These are phyloP conservation scores for Mycena crocata DNA, from an alignment of 768 basidiomycete genomes.

Conservation along the genomic window DNA sequence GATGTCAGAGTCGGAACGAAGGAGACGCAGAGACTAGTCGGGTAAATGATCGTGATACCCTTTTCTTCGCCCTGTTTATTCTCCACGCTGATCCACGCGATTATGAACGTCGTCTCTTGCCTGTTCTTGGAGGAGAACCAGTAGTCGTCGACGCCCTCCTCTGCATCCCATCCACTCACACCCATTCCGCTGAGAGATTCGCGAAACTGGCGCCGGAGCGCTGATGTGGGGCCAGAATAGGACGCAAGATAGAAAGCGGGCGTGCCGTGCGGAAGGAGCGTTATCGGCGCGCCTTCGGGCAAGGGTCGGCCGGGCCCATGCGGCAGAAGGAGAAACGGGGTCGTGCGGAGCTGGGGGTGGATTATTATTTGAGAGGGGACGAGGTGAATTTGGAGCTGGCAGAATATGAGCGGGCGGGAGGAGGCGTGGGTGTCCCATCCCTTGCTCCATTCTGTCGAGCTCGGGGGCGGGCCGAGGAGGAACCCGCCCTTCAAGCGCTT, in stretches of 20 bases:
- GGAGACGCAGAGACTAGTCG: slow-evolving; percentile 66
- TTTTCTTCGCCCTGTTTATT: slow-evolving; percentile 87
- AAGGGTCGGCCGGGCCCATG: slow-evolving; percentile 52
- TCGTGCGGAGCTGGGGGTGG: slow-evolving; percentile 70
- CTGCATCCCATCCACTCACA: slow-evolving; percentile 62
- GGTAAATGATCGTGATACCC: slow-evolving; percentile 81
- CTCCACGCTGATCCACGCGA: slow-evolving; percentile 81
- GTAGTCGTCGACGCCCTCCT: slow-evolving; percentile 29
- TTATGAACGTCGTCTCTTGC: slow-evolving; percentile 56
- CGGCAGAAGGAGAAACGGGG: slow-evolving; percentile 66
- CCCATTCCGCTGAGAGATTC: slow-evolving; percentile 74
- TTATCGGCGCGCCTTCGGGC: slow-evolving; percentile 73
- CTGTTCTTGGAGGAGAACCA: slow-evolving; percentile 34
- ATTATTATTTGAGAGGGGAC: slow-evolving; percentile 62
- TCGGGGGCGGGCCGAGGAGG: slow-evolving; percentile 59
- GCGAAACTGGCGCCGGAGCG: slow-evolving; percentile 71
- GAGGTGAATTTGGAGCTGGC: slow-evolving; percentile 68
- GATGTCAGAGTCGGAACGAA: slow-evolving; percentile 51
- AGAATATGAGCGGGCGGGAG: slow-evolving; percentile 69
- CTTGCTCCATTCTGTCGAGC: slow-evolving; percentile 69
- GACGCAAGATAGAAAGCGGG: slow-evolving; percentile 80
- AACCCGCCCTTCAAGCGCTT: slow-evolving; percentile 72
- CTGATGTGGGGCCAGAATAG: slow-evolving; percentile 77
- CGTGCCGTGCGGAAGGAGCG: slow-evolving; percentile 74
- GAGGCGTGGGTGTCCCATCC: slow-evolving; percentile 70